These are phyloP conservation scores for Fusarium sp. DNA, from an alignment of 2,329 filamentous ascomycete species.

Conservation along the genomic window DNA sequence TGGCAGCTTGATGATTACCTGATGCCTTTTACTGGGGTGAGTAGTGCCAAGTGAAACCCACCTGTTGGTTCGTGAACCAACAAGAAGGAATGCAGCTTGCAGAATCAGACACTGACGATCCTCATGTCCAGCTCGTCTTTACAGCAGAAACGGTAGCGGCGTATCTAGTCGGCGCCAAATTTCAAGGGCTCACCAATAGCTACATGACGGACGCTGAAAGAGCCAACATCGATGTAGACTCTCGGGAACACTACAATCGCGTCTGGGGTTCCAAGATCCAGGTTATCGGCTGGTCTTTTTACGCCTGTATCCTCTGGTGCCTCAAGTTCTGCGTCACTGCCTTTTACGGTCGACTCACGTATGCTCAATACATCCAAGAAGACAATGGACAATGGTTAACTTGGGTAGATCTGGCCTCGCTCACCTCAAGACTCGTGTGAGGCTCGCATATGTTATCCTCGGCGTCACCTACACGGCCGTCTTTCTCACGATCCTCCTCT, in stretches of 20 bases:
- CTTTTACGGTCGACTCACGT: constrained; percentile 46
- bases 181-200: constrained; percentile 35
- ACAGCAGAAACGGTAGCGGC: constrained; percentile 35
- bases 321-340: constrained; percentile 45
- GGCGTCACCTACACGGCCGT: constrained; percentile 26
- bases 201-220: constrained; percentile 33
- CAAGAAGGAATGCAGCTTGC: not conserved
- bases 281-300: constrained; percentile 45
- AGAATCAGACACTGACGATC: not conserved
- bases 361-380: constrained; percentile 7
- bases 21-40: constrained; percentile 38
- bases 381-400: not conserved
- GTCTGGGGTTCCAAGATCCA: constrained; percentile 46
- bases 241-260: constrained; percentile 35
- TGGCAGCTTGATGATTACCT: constrained; percentile 37
- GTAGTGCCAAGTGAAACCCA: not conserved
- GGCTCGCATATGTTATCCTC: constrained; percentile 29
- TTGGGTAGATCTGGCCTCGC: constrained; percentile 25
- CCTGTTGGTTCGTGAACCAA: not conserved
- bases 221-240: constrained; percentile 19
- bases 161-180: constrained; percentile 35
- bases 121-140: constrained; percentile 22
- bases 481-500: constrained; percentile 20
- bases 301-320: constrained; percentile 44
- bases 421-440: constrained; percentile 23